These are phyloP conservation scores for Nicotiana obtusifolia DNA, from an alignment of 257 asterid genomes.

Conservation along the genomic window DNA sequence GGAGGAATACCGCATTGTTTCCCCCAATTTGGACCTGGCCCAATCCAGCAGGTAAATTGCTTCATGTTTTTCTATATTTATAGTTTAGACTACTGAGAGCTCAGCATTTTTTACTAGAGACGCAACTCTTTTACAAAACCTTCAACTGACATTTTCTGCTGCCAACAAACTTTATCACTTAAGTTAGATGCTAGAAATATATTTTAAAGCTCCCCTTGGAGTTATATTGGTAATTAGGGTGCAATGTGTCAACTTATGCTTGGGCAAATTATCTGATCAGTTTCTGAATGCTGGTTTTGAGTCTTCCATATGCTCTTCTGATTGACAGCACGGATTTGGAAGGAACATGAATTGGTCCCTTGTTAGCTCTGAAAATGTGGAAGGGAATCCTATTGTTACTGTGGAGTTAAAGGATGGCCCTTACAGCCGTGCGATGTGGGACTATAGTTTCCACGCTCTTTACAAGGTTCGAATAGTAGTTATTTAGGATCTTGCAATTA, in stretches of 20 bases:
- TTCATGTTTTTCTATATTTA: neutral
- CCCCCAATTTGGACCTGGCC: slow-evolving; percentile 99
- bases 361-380: slow-evolving; percentile 60
- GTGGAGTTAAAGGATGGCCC: slow-evolving; percentile 86
- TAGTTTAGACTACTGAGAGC: neutral
- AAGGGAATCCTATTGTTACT: slow-evolving; percentile 65
- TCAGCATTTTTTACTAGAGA: neutral
- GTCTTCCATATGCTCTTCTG: slow-evolving; percentile 20
- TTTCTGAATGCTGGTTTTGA: slow-evolving; percentile 13
- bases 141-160: neutral
- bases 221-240: neutral
- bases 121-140: neutral
- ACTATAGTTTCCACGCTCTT: slow-evolving; percentile 77
- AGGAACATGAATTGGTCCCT: slow-evolving; percentile 80
- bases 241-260: neutral
- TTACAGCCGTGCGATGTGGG: slow-evolving; percentile 97
- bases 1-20: slow-evolving; percentile 99
- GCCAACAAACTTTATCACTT: neutral
- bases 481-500: neutral
- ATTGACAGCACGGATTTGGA: slow-evolving; percentile 94
- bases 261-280: slow-evolving; percentile 8
- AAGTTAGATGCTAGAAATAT: neutral
- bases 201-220: neutral
- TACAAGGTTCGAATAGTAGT: slow-evolving; percentile 49
- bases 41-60: slow-evolving; percentile 76